Evolutionary conservation across 371 early-diverging fungal genomes (phyloP), one percentile per base, ranked within the genome.

Genomic region (Coemansia linderi): DNA sequence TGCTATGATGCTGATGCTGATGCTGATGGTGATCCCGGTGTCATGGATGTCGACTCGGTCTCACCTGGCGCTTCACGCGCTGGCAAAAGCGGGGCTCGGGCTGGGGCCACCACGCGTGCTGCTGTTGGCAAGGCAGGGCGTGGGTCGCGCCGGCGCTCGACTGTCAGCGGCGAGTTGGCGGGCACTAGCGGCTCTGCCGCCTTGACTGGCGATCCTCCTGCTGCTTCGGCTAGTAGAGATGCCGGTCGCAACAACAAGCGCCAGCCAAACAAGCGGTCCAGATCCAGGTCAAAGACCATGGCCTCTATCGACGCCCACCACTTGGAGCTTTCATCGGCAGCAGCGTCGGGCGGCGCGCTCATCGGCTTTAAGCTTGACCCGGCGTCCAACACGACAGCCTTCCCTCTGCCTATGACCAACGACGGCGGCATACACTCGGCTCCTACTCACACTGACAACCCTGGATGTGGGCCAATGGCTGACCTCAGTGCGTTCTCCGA

Each of bases 401-500:
- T 57, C 37, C 37, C 58, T n/a, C 33, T n/a, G 36, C 56, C 56
- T n/a, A 37, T 33, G 58, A 36, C 59, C 19, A 65, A 62, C 39
- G 70, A 74, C 27, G 74, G 69, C 19, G 65, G 66, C 41, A 74
- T 74, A 17, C 74, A 74, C 31, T 70, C 74, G 2, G 74, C 74
- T 29, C 70, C 74, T 1, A 41, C 66, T 17, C 75, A 67, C 15
- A 59, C 60, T 12, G 40, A 33, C 37, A 22, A 24, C 41, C 13
- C 41, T 19, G 63, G 65, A 5, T 54, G 46, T 4, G 22, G 48
- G 19, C 44, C 59, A 31, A 24, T 70, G 37, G 44, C 54, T 27
- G 65, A 50, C 54, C 44, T 70, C 13, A 13, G 70, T 41, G 40
- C 52, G 4, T 56, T 57, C 2, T 52, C 62, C 6, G 66, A 41